Base-by-base conservation (phyloP, 164 flowering plant species). In the Berberis vulgaris region DNA sequence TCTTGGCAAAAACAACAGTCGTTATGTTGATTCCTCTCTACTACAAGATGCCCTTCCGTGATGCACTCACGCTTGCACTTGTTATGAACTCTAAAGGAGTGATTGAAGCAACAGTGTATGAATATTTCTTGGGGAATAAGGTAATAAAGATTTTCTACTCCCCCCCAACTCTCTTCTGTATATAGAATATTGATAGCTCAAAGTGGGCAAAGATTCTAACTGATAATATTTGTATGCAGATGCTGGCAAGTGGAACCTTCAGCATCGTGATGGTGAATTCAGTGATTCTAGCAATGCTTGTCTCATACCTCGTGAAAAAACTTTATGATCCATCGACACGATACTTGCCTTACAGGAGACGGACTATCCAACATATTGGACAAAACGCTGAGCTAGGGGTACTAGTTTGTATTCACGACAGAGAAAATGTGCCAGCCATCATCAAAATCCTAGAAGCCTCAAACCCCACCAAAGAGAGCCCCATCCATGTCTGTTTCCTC, bases 41-140 rank as follows among this genome's bases (percentile, higher is more conserved):
- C 55, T 70, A 67, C 55, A 44, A 76, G 41, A 63, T 86, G 71
- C 76, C 87, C 0, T 6, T 73, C 1, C 74, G 70, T 42, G 96
- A 92, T 49, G 63, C 83, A 12, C 42, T 85, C 41, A 57, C 78
- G 2, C 74, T 87, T 4, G 69, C 84, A 59, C 76, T 92, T 42
- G 70, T 86, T 7, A 40, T 85, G 78, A 79, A 78, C 63, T 57
- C 82, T 2, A 78, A 89, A 73, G 98, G 98, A 26, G 74, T 82
- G 43, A 75, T 80, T 2, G 98, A 92, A 26, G 26, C 26, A 26
- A 26, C 26, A 26, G 26, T 26, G 26, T 26, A 26, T 26, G 26
- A 26, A 26, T 26, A 26, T 26, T 26, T 26, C 26, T 26, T 26
- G 26, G 26, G 26, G 26, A 26, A 26, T 26, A 26, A 26, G 26